A percentile compares a stretch with the other conserved stretches of the same genome.
phyloP scores from a whole-genome alignment of 75 land plant species.

The Cunninghamia lanceolata region DNA sequence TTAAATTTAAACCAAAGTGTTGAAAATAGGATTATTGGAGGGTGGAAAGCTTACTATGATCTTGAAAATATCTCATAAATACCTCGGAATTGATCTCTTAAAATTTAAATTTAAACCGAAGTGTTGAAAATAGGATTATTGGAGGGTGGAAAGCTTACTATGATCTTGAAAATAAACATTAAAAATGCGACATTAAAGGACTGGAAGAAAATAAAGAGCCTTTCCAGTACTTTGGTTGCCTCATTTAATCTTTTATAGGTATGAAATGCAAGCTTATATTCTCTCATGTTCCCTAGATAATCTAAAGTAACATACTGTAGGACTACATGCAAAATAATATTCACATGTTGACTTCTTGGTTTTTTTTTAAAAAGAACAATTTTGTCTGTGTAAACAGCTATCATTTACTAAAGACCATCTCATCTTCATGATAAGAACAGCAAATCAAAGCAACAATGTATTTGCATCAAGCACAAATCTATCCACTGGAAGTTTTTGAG shows the following conservation, averaged over 20 bases:
- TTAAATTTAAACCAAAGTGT: too few species aligned
- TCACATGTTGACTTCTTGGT: too few species aligned
- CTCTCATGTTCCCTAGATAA: too few species aligned
- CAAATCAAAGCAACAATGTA: background rate
- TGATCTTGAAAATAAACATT: background rate
- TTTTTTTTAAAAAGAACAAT: too few species aligned
- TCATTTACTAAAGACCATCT: background rate
- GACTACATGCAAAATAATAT: too few species aligned
- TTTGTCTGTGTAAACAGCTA: too few species aligned
- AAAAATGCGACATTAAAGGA: background rate
- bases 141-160: background rate
- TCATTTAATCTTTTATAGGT: background rate
- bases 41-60: background rate
- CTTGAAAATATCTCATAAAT: background rate
- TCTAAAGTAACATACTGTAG: background rate
- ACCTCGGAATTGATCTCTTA: background rate
- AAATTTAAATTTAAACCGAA: too few species aligned
- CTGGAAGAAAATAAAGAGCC: background rate
- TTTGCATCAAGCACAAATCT: too few species aligned
- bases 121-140: background rate
- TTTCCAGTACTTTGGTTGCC: background rate
- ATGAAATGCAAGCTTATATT: background rate
- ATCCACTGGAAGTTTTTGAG: background rate
- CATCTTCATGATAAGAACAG: background rate
- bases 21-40: background rate